A percentile compares a stretch with the other conserved stretches of the same genome.
Conservation (phyloP, 208 protist species). For the Acanthamoeba lenticulata region DNA sequence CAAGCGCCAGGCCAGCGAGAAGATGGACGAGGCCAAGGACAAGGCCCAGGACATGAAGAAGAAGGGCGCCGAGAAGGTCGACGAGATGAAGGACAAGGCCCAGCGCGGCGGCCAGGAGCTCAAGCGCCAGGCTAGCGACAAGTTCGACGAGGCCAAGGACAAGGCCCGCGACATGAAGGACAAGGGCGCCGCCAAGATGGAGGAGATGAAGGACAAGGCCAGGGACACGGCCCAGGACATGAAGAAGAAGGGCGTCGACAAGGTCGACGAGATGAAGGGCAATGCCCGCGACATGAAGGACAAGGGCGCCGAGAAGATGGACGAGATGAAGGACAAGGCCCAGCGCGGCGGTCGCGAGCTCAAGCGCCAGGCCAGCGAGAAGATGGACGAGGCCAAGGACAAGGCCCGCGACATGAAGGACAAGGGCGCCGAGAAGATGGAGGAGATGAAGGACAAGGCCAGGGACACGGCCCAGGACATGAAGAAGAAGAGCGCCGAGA, state of each 20-base stretch:
- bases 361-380: background rate
- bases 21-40: background rate
- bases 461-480: background rate
- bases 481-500: background rate
- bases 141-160: background rate
- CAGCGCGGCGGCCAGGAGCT: background rate
- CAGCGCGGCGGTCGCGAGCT: background rate
- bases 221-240: background rate
- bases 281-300: background rate
- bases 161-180: background rate
- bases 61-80: background rate
- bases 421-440: background rate
- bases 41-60: background rate
- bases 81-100: constrained; percentile 1
- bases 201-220: background rate
- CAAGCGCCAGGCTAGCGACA: background rate
- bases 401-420: background rate
- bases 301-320: background rate
- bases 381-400: background rate
- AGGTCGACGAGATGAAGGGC: background rate
- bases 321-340: background rate
- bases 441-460: background rate
- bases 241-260: background rate
- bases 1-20: background rate
- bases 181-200: background rate